Evolutionary conservation across 2,329 filamentous ascomycete genomes (phyloP).

Genomic region (Claviceps africana): DNA sequence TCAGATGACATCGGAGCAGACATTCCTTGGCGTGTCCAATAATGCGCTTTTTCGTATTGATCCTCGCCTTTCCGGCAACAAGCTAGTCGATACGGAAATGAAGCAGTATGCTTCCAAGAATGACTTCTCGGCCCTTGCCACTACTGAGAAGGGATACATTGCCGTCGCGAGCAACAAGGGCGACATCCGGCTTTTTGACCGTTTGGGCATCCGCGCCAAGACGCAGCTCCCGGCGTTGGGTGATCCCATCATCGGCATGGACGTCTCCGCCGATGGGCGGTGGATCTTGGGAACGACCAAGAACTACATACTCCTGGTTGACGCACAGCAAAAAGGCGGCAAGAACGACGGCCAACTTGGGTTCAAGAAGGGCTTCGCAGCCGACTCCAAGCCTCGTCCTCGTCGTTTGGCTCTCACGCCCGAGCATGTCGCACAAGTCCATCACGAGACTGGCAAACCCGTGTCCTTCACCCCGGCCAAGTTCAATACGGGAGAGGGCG

Average conservation of each 20-base stretch:
- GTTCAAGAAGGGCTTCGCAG: slow-evolving; percentile 85
- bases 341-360: slow-evolving; percentile 98
- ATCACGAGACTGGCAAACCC: slow-evolving; percentile 81
- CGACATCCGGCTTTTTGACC: slow-evolving; percentile 91
- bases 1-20: slow-evolving; percentile 90
- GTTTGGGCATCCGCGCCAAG: slow-evolving; percentile 92
- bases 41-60: slow-evolving; percentile 92
- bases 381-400: slow-evolving; percentile 86
- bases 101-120: slow-evolving; percentile 98
- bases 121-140: slow-evolving; percentile 86
- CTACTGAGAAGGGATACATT: slow-evolving; percentile 92
- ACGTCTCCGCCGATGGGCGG: slow-evolving; percentile 87
- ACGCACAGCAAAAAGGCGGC: slow-evolving; percentile 76
- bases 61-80: slow-evolving; percentile 76
- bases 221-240: slow-evolving; percentile 91
- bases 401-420: slow-evolving; percentile 79
- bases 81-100: slow-evolving; percentile 81
- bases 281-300: slow-evolving; percentile 92
- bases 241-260: slow-evolving; percentile 85
- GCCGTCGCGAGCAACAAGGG: slow-evolving; percentile 96
- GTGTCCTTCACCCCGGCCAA: slow-evolving; percentile 81
- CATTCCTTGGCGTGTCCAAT: slow-evolving; percentile 82
- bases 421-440: slow-evolving; percentile 90
- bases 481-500: slow-evolving; percentile 79
- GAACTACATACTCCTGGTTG: slow-evolving; percentile 88